phyloP scores from a whole-genome alignment of 108 stramenopile species.

The Cylindrotheca closterium region DNA sequence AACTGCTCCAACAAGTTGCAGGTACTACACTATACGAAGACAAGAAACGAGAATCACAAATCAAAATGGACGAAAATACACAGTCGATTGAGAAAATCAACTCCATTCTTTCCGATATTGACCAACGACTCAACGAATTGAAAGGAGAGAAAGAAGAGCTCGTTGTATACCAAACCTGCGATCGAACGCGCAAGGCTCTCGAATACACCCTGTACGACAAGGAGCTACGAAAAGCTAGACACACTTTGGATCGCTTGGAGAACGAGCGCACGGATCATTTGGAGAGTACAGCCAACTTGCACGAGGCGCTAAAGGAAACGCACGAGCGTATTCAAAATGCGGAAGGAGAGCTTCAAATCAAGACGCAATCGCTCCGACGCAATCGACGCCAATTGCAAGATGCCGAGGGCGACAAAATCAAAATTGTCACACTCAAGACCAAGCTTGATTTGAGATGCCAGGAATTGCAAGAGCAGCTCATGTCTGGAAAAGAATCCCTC shows the following conservation, averaged over 20 bases:
- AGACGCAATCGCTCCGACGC: constrained; percentile 48
- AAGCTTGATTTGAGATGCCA: constrained; percentile 63
- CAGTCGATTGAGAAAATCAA: constrained; percentile 88
- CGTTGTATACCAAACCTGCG: constrained; percentile 87
- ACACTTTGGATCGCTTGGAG: constrained; percentile 78
- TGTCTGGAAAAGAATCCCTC: constrained; percentile 50
- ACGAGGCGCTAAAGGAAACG: constrained; percentile 61
- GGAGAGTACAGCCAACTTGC: constrained; percentile 44
- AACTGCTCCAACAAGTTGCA: constrained; percentile 94
- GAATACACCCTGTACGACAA: constrained; percentile 96
- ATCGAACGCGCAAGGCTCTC: constrained; percentile 90
- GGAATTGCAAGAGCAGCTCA: constrained; percentile 65
- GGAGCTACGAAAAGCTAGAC: constrained; percentile 83
- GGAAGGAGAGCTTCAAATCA: constrained; percentile 57
- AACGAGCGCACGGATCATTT: constrained; percentile 61
- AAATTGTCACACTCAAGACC: constrained; percentile 56
- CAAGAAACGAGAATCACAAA: constrained; percentile 88
- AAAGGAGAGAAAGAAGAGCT: constrained; percentile 97
- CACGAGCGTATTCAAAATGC: constrained; percentile 68
- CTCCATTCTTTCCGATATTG: constrained; percentile 85
- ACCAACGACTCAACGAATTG: constrained; percentile 88
- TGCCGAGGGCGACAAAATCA: constrained; percentile 66
- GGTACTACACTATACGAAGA: constrained; percentile 98
- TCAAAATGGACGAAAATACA: constrained; percentile 93
- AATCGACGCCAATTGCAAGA: constrained; percentile 48